phyloP scores from a whole-genome alignment of 1,284 basidiomycete genomes.

The Puccinia novopanici region DNA sequence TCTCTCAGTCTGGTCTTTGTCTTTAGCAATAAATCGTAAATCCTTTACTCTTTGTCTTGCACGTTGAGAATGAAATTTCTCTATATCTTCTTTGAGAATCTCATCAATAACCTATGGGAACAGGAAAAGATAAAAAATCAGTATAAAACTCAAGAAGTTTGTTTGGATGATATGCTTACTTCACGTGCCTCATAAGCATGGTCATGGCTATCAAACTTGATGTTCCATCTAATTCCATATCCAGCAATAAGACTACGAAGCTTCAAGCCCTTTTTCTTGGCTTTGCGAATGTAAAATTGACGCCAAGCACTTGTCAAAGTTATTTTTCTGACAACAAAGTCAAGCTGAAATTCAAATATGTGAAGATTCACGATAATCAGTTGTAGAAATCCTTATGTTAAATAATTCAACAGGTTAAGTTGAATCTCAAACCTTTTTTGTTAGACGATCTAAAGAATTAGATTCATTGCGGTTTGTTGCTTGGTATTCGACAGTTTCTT shows the following conservation, averaged over 20 bases:
- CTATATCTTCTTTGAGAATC: conserved; percentile 26
- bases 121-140: background rate
- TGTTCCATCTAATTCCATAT: conserved; percentile 31
- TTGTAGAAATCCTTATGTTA: no score
- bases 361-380: no score
- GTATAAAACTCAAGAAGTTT: background rate
- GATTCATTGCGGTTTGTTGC: conserved; percentile 22
- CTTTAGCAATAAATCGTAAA: no score
- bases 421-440: no score
- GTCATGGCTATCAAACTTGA: conserved; percentile 28
- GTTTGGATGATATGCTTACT: background rate
- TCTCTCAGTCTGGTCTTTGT: no score
- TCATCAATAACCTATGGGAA: conserved; percentile 9
- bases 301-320: conserved; percentile 5
- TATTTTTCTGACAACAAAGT: conserved; percentile 23
- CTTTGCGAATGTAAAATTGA: background rate
- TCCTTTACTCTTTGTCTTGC: conserved; percentile 6
- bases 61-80: conserved; percentile 29
- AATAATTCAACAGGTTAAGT: no score
- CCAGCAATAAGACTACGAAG: background rate
- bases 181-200: conserved; percentile 19
- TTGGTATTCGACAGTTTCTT: background rate
- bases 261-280: background rate
- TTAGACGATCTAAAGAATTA: no score
- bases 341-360: background rate